phyloP scores from a whole-genome alignment of 2,329 filamentous ascomycete species.

The Xylaria sp. region DNA sequence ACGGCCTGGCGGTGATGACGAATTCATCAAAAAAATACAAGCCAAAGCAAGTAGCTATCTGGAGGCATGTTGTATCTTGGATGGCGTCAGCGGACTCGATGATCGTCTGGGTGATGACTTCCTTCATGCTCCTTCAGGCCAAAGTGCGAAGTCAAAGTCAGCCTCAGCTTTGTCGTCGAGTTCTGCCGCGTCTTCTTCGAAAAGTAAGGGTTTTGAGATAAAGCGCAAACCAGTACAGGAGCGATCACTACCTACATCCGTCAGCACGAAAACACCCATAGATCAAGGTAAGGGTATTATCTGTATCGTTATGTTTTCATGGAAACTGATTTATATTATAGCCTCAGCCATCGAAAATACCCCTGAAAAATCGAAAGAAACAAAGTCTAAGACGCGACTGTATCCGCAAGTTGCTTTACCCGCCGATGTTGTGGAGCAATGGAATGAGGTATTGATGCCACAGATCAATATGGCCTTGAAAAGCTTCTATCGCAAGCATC shows the following conservation, averaged over 20 bases:
- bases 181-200: constrained; percentile 12
- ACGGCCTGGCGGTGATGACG: constrained; percentile 43
- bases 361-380: constrained; percentile 20
- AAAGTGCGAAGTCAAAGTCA: constrained; percentile 4
- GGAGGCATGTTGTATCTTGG: constrained; percentile 57
- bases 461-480: constrained; percentile 67
- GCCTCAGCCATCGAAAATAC: constrained; percentile 16
- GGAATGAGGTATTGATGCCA: constrained; percentile 66
- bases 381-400: constrained; percentile 45
- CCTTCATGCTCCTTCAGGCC: constrained; percentile 17
- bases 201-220: constrained; percentile 4
- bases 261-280: constrained; percentile 8
- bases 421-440: constrained; percentile 60
- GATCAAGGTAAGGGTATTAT: constrained; percentile 15
- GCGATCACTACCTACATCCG: constrained; percentile 5
- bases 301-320: constrained; percentile 4
- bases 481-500: constrained; percentile 65
- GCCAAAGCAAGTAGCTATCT: constrained; percentile 52
- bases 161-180: constrained; percentile 16
- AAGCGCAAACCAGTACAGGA: constrained; percentile 14
- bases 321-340: constrained; percentile 15
- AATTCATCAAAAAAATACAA: constrained; percentile 50
- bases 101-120: constrained; percentile 46
- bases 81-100: constrained; percentile 53
- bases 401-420: constrained; percentile 56